Evolutionary conservation across 129 eudicot genomes (phyloP).

Genomic region (Deinandra increscens): DNA sequence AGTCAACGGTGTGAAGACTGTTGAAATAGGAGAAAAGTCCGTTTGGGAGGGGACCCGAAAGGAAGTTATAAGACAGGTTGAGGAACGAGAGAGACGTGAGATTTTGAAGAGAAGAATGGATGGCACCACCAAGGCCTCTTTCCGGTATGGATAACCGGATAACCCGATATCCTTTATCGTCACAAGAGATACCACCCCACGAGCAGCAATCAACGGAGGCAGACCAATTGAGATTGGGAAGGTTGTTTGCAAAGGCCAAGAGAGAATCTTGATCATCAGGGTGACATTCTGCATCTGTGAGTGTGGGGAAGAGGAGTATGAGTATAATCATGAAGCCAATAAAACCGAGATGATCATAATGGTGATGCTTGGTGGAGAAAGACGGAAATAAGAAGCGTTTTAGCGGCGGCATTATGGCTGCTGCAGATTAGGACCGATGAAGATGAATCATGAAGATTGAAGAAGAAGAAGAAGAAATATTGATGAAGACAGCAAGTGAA

Average conservation of each 20-base stretch:
- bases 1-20: constrained; percentile 30
- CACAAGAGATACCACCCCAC: constrained; percentile 64
- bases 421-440: too few relatives aligned
- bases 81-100: constrained; percentile 48
- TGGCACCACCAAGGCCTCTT: constrained; percentile 38
- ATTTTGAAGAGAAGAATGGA: constrained; percentile 36
- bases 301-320: not conserved
- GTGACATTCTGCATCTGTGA: constrained; percentile 35
- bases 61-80: constrained; percentile 45
- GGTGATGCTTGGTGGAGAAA: not conserved
- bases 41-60: constrained; percentile 40
- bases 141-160: constrained; percentile 40
- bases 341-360: not conserved
- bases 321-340: not conserved
- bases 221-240: constrained; percentile 39
- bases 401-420: not conserved
- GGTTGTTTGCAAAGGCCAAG: constrained; percentile 26
- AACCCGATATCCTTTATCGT: constrained; percentile 32
- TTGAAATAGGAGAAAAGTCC: constrained; percentile 2
- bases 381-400: not conserved
- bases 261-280: constrained; percentile 37
- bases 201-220: constrained; percentile 40
- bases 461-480: too few relatives aligned
- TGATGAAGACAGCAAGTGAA: too few relatives aligned
- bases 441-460: too few relatives aligned